Conservation (phyloP, 805 yeast genomes). For the Zygosaccharomyces pseudorouxii region DNA sequence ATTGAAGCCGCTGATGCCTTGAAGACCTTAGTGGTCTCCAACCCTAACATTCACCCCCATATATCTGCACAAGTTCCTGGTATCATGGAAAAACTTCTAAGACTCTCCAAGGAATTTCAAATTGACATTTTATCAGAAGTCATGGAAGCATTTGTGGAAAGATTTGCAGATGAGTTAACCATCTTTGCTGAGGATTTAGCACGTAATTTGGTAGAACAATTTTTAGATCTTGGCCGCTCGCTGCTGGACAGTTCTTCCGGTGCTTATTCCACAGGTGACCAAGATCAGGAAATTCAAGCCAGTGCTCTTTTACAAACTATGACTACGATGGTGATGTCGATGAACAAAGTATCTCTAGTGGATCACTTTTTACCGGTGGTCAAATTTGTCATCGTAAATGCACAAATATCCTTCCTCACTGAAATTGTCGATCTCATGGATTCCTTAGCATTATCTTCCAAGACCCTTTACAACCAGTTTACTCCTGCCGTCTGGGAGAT, state of each 20-base stretch:
- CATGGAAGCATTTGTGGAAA: constrained; percentile 93
- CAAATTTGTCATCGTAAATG: constrained; percentile 53
- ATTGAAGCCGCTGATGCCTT: constrained; percentile 85
- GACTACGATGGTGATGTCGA: constrained; percentile 66
- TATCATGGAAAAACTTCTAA: constrained; percentile 74
- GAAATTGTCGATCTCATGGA: constrained; percentile 63
- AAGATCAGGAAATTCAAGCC: constrained; percentile 66
- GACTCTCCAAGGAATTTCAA: constrained; percentile 74
- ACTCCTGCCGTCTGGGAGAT: constrained; percentile 52
- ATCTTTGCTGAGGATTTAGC: constrained; percentile 78
- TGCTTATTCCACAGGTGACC: constrained; percentile 38
- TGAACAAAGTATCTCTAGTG: constrained; percentile 53
- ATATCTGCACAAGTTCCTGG: constrained; percentile 69
- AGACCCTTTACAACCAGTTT: constrained; percentile 41
- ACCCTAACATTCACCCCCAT: constrained; percentile 58
- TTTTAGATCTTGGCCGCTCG: constrained; percentile 52
- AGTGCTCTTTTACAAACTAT: constrained; percentile 65
- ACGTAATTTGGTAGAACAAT: constrained; percentile 56
- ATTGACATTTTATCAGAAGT: constrained; percentile 80
- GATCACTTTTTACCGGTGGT: constrained; percentile 55
- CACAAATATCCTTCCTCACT: constrained; percentile 54
- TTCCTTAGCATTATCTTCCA: constrained; percentile 47
- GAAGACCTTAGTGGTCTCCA: constrained; percentile 68
- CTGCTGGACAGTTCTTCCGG: constrained; percentile 44
- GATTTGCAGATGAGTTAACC: constrained; percentile 77